Evolutionary conservation across 352 stramenopile species (phyloP), one percentile per base, ranked within the genome.

Genomic region (Saprolegnia diclina): DNA sequence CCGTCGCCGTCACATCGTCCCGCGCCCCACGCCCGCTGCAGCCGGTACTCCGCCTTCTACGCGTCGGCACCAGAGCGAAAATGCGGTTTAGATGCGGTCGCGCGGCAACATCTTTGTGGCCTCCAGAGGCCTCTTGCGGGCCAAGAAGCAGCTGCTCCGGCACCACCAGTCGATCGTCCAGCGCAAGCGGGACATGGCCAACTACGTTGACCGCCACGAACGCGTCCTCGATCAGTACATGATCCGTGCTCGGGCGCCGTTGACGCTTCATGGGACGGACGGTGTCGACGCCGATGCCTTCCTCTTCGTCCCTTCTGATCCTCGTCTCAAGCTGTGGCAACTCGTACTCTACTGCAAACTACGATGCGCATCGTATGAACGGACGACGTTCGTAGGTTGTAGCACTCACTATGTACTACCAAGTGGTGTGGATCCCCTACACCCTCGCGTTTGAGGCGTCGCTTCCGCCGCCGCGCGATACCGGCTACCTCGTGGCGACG

Each of bases 181-280:
- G 19, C 52, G 52, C 24, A 59, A 59, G 35, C 52, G 35, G 3
- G 24, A 35, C 2, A 59, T 59, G 52, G 52, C 35, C 35, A 59
- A 59, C 19, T 59, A 85, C 61, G 64, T 85, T 13, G 78, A 90
- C 18, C 79, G 85, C 4, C 85, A 93, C 59, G 77, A 83, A 44
- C 90, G 90, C 24, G 85, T 93, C 53, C 72, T 93, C 0, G 78
- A 79, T 21, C 65, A 79, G 29, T 93, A 93, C 69, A 91, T 87
- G 73, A 88, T 93, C 62, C 83, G 85, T 10, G 75, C 87, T 9
- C 24, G 42, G 32, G 26, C 38, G 61, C 63, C 53, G 13, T 21
- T n/a, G 24, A 2, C 29, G 29, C 2, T 5, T 5, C 2, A 5
- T 35, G 29, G 29, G 5, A 13, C 24, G 3, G 11, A 35, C 7